Conservation (phyloP, 1,139 yeast genomes). For the Diutina pseudorugosa region DNA sequence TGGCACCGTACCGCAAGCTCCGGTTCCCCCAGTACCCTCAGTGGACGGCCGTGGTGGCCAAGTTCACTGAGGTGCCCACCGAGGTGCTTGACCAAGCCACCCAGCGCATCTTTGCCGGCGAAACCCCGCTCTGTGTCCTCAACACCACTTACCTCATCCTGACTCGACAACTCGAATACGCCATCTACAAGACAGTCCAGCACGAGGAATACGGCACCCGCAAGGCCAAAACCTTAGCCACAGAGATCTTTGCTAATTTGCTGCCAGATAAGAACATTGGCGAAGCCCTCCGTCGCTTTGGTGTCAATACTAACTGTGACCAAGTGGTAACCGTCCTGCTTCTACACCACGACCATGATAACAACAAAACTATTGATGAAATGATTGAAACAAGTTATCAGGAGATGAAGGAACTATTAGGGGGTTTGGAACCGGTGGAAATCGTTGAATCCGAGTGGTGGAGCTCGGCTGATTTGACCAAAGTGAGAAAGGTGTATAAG, state of each 20-base stretch:
- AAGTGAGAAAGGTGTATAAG: slow-evolving; percentile 28
- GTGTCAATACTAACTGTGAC: slow-evolving; percentile 20
- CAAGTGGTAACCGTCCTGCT: slow-evolving; percentile 24
- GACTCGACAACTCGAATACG: slow-evolving; percentile 21
- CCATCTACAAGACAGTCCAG: slow-evolving; percentile 23
- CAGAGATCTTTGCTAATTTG: slow-evolving; percentile 30
- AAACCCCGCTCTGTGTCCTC: slow-evolving; percentile 29
- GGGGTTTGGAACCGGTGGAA: slow-evolving; percentile 6
- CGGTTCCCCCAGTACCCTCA: slow-evolving; percentile 25
- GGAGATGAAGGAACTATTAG: slow-evolving; percentile 12
- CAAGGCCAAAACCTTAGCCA: slow-evolving; percentile 29
- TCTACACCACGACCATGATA: slow-evolving; percentile 6
- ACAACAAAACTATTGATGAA: too few species aligned
- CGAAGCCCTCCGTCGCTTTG: slow-evolving; percentile 32
- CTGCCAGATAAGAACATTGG: slow-evolving; percentile 32
- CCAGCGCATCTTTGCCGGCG: slow-evolving; percentile 18
- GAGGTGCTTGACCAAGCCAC: slow-evolving; percentile 16
- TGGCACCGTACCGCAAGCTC: slow-evolving; percentile 4
- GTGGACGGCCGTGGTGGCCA: slow-evolving; percentile 12
- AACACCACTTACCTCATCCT: slow-evolving; percentile 27
- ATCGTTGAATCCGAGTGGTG: slow-evolving; percentile 16
- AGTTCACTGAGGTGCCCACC: slow-evolving; percentile 13
- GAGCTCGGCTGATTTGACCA: slow-evolving; percentile 15
- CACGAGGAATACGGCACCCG: slow-evolving; percentile 16
- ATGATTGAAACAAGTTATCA: slow-evolving; percentile 7